Evolutionary conservation across 2,329 filamentous ascomycete species (phyloP).

Genomic region (Sclerotiophoma versabilis): DNA sequence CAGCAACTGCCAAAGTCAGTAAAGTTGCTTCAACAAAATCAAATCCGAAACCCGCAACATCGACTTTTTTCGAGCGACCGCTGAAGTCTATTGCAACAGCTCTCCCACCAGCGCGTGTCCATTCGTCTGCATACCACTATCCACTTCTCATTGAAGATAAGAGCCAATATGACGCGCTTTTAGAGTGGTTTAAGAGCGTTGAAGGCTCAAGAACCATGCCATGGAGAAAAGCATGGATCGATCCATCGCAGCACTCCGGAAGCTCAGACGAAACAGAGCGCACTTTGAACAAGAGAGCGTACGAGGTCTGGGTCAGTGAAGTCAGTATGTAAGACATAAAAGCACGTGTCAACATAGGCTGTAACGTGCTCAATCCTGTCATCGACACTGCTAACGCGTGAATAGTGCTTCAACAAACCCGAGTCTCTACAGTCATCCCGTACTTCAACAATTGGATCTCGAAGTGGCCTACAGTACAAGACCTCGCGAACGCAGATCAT

Average conservation of each 20-base stretch:
- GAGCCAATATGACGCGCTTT: slow-evolving; percentile 25
- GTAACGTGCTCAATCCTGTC: slow-evolving; percentile 23
- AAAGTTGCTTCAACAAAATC: not conserved
- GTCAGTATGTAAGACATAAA: slow-evolving; percentile 54
- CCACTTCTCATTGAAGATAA: slow-evolving; percentile 35
- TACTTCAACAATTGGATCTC: slow-evolving; percentile 70
- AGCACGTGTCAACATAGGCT: slow-evolving; percentile 12
- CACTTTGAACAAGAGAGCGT: slow-evolving; percentile 63
- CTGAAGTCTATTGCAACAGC: slow-evolving; percentile 17
- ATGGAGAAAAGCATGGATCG: slow-evolving; percentile 63
- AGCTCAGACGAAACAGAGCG: slow-evolving; percentile 41
- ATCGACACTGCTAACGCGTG: not conserved
- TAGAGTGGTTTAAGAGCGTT: slow-evolving; percentile 43
- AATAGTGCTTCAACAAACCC: slow-evolving; percentile 68
- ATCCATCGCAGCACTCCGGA: slow-evolving; percentile 48
- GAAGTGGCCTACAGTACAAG: slow-evolving; percentile 65
- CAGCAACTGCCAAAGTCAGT: not conserved
- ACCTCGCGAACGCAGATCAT: slow-evolving; percentile 60
- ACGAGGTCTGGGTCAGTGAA: slow-evolving; percentile 72
- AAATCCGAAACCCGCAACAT: slow-evolving; percentile 8
- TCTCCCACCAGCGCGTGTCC: slow-evolving; percentile 37
- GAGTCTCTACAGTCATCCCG: slow-evolving; percentile 66
- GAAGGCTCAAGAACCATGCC: slow-evolving; percentile 46
- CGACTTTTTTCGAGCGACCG: slow-evolving; percentile 23
- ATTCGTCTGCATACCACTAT: slow-evolving; percentile 40